Conservation (phyloP, 2,329 filamentous ascomycete species). For the Penicillium sp. region DNA sequence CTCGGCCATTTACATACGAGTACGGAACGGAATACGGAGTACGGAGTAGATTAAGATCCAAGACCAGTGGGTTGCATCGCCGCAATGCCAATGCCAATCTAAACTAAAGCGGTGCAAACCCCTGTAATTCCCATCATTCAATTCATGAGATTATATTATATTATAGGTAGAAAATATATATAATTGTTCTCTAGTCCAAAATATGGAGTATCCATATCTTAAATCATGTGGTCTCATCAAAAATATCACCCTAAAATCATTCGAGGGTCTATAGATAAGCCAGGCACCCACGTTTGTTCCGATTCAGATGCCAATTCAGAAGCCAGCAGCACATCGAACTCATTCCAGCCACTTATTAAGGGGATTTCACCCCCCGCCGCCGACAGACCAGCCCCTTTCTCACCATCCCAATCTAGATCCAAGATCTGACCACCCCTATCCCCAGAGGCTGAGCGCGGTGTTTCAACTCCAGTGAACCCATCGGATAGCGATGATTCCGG, state of each 20-base stretch:
- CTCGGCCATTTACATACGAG: not conserved
- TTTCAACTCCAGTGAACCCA: conserved; percentile 13
- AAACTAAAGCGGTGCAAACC: not conserved
- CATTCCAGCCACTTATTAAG: conserved; percentile 32
- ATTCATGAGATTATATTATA: not conserved
- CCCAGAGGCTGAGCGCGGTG: conserved; percentile 1
- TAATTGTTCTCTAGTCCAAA: not conserved
- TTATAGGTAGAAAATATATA: not conserved
- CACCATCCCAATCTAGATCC: conserved; percentile 17
- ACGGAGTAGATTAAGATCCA: conserved; percentile 2
- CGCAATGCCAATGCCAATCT: conserved; percentile 4
- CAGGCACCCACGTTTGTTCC: conserved; percentile 12
- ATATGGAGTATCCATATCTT: too few species aligned
- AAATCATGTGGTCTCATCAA: not conserved
- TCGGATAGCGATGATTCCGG: conserved; percentile 7
- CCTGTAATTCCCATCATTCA: not conserved
- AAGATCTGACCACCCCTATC: conserved; percentile 4
- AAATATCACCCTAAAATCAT: conserved; percentile 9
- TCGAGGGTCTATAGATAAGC: conserved; percentile 20
- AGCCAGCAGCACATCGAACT: conserved; percentile 38
- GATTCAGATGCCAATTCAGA: conserved; percentile 31
- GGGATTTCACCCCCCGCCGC: conserved; percentile 4
- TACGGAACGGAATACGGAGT: not conserved
- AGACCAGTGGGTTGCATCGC: conserved; percentile 15
- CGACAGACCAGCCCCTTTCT: conserved; percentile 14